Base-by-base conservation (phyloP, 2,329 filamentous ascomycete genomes). In the Thyridium curvatum region DNA sequence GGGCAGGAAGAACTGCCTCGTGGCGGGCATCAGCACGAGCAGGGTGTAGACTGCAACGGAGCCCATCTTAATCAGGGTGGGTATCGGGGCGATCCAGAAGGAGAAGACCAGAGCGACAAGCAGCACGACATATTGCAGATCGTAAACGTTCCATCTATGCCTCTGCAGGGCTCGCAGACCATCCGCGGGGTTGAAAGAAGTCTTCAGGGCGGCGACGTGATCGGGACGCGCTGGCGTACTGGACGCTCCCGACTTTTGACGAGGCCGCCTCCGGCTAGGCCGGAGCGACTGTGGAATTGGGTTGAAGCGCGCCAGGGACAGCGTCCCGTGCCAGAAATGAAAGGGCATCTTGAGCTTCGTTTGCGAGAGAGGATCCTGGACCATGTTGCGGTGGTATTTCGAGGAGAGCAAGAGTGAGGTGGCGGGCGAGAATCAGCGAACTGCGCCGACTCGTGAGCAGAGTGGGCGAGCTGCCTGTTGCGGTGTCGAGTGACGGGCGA, bases 1-100 rank as follows among this genome's bases (percentile, higher is more conserved):
- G 9, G 91, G 90, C 32, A 95, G 71, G 58, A 95, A 88, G 61
- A 96, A 94, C 60, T 97, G 91, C 47, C 87, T 77, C 4, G 90
- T 94, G 37, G 87, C 74, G 7, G 91, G 91, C 61, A 95, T 76
- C 33, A 91, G 69, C 30, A 94, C 69, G 26, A 89, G 78, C 49
- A 79, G 68, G 43, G 84, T 68, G 44, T 90, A 72, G 38, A 78
- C 69, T 2, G 82, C 72, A 12, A 87, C 74, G 32, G 84, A 77
- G 35, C 80, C 72, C 2, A 83, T 82, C 73, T 95, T 96, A 47
- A 84, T 65, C 40, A 91, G 61, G 0, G 88, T 84, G 2, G 88
- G 88, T 1, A 88, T 75, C 47, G 90, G 84, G 45, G 91, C 87
- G 46, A 96, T 80, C 52, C 75, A 84, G 44, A 96, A 72, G 38